Conservation (phyloP, 208 protist species). For the Trypanosomatidae sp. region DNA sequence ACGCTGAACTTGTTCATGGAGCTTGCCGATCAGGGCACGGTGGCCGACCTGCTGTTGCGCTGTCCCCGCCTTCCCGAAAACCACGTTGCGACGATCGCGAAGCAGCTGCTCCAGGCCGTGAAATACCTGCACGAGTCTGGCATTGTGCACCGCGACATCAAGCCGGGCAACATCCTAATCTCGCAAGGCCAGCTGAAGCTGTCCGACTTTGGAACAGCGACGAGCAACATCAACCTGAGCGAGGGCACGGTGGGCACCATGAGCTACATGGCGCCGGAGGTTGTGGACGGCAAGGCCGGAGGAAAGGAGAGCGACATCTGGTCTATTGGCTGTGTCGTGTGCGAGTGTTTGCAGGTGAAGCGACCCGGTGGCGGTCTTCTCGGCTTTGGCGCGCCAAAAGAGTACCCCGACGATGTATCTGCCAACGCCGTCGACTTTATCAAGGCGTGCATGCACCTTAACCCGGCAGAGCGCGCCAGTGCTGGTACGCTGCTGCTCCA, state of each 20-base stretch:
- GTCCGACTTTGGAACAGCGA: constrained; percentile 82
- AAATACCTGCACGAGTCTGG: constrained; percentile 70
- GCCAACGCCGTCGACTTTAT: constrained; percentile 53
- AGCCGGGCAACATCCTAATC: constrained; percentile 85
- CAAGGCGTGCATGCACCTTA: constrained; percentile 54
- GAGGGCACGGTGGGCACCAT: constrained; percentile 64
- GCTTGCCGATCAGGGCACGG: constrained; percentile 56
- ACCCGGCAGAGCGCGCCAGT: constrained; percentile 52
- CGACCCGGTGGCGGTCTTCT: constrained; percentile 38
- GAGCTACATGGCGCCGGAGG: constrained; percentile 58
- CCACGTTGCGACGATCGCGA: constrained; percentile 51
- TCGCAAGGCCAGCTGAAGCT: constrained; percentile 73
- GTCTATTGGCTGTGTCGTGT: constrained; percentile 63
- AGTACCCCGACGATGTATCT: constrained; percentile 44
- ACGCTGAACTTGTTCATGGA: constrained; percentile 81
- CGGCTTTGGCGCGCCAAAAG: constrained; percentile 46
- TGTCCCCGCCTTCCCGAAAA: constrained; percentile 49
- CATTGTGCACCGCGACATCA: constrained; percentile 90
- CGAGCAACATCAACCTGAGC: constrained; percentile 31
- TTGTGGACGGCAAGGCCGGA: constrained; percentile 50
- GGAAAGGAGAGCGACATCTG: constrained; percentile 70
- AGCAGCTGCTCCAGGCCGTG: constrained; percentile 67
- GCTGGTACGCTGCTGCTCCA: constrained; percentile 58
- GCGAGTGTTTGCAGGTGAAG: constrained; percentile 48
- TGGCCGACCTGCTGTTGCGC: constrained; percentile 56